These are phyloP conservation scores for Cubamyces lactineus DNA, from an alignment of 768 basidiomycete genomes.

Conservation along the genomic window DNA sequence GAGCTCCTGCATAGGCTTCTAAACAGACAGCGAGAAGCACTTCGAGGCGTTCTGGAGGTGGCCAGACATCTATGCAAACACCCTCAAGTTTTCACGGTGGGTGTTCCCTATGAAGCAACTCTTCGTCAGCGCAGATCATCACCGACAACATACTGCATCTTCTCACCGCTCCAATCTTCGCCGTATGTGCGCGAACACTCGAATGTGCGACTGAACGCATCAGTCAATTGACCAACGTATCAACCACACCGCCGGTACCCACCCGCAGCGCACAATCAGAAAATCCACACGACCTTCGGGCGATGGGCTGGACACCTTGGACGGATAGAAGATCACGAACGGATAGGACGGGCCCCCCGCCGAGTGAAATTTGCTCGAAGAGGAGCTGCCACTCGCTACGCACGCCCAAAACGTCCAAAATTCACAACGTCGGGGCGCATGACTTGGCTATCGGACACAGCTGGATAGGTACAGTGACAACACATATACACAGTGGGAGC, in stretches of 20 bases:
- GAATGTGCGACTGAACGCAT: too few species aligned
- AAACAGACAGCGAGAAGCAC: too few species aligned
- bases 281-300: constrained; percentile 5
- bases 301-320: neutral
- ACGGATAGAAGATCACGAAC: neutral
- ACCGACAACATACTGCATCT: neutral
- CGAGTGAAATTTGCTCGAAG: neutral
- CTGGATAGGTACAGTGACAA: constrained; percentile 16
- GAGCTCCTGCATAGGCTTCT: too few species aligned
- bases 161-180: constrained; percentile 10
- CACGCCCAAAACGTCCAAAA: neutral
- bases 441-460: constrained; percentile 6
- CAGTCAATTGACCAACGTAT: too few species aligned
- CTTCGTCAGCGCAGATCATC: neutral
- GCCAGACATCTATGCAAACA: neutral
- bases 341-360: neutral
- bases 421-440: constrained; percentile 6
- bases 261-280: constrained; percentile 4
- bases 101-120: constrained; percentile 14
- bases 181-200: too few species aligned
- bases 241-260: too few species aligned
- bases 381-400: neutral
- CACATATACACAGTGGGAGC: constrained; percentile 12
- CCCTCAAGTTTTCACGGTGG: neutral
- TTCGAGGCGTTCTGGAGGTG: too few species aligned